Conservation (phyloP, 495 filamentous ascomycete genomes). For the Aspergillus haitiensis region DNA sequence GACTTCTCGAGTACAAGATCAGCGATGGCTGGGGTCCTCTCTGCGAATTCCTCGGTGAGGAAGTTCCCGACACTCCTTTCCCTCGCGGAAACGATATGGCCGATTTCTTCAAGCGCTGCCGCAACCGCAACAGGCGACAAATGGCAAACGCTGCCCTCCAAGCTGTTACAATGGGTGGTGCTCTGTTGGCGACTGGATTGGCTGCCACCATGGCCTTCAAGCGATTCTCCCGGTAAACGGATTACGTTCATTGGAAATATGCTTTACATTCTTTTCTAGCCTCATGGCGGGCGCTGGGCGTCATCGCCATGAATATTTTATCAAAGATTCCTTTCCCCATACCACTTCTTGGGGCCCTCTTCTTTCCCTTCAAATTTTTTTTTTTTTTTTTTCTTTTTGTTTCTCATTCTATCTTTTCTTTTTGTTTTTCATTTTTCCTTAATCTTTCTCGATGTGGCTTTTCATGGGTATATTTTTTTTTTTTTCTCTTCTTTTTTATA, state of each 20-base stretch:
- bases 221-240: slow-evolving; percentile 41
- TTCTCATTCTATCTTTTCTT: neutral
- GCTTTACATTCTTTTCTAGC: slow-evolving; percentile 11
- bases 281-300: slow-evolving; percentile 23
- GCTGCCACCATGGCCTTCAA: slow-evolving; percentile 45
- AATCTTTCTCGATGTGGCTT: slow-evolving; percentile 4
- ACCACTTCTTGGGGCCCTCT: neutral
- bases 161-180: slow-evolving; percentile 49
- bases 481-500: too few species aligned
- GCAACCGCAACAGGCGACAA: slow-evolving; percentile 58
- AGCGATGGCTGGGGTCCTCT: slow-evolving; percentile 67
- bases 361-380: neutral
- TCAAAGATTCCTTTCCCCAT: neutral
- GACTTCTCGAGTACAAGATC: slow-evolving; percentile 64
- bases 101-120: slow-evolving; percentile 61
- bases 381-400: neutral
- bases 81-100: slow-evolving; percentile 52
- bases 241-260: slow-evolving; percentile 1
- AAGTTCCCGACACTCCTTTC: slow-evolving; percentile 52
- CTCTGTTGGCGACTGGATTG: slow-evolving; percentile 43
- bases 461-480: slow-evolving; percentile 8
- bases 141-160: slow-evolving; percentile 61
- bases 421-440: slow-evolving; percentile 13
- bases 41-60: slow-evolving; percentile 64
- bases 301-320: slow-evolving; percentile 9